Evolutionary conservation across 768 basidiomycete genomes (phyloP), one percentile per base, ranked within the genome.

Genomic region (Mycena capillaripes): DNA sequence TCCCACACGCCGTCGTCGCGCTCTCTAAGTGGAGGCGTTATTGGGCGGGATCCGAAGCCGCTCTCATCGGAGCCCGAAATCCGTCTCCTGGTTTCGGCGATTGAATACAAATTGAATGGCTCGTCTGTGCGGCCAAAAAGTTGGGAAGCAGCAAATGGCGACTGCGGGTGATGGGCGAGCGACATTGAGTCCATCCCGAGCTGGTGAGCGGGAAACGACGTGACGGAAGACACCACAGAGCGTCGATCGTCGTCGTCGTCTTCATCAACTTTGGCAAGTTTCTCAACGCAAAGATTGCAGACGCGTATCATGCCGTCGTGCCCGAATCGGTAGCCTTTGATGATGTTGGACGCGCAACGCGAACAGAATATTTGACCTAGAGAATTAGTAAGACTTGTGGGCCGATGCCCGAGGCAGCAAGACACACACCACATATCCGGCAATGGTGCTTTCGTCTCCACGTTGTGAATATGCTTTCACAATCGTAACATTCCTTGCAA

Each of bases 381-480:
- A 38, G 8, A 63, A 56, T 30, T 30, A 29, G n/a, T 56, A 25
- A 65, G 34, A 42, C 29, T 34, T n/a, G n/a, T n/a, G 52, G 9
- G 48, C 0, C 27, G 3, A 38, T 64, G 58, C 14, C 53, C 40
- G 61, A 69, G 50, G 62, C 55, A 30, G 58, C 58, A 61, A 21
- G 52, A 42, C 62, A 82, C 88, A 66, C 78, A 93, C 96, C 96
- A 79, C 98, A 99, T 81, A 99, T 96, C 16, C 98, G 91, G 83
- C 98, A 99, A 79, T 99, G 98, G 77, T 99, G 98, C 81, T 97
- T 98, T 73, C 98, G 86, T 62, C 97, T 84, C 95, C 96, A 98
- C 2, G 97, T 90, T 0, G 96, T 95, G 83, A 99, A 99, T 58
- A 94, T 87, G 74, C 94, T 95, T 81, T 96, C 95, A 85, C 97